phyloP scores from a whole-genome alignment of 495 filamentous ascomycete species.

The Xylaria telfairii region DNA sequence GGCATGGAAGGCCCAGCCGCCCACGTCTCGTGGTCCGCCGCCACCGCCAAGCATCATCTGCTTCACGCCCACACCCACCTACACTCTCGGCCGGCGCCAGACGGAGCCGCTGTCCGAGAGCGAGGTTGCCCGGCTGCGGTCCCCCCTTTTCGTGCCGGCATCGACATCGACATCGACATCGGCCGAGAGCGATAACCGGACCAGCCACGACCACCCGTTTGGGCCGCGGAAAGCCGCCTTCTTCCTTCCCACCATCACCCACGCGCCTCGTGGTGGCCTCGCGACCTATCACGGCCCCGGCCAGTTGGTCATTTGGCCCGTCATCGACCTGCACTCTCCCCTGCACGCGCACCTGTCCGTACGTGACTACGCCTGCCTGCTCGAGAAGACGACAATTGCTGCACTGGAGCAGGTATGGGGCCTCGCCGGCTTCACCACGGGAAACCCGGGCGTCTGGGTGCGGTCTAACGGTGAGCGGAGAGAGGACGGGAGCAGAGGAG shows the following conservation, averaged over 20 bases:
- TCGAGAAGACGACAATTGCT: conserved; percentile 77
- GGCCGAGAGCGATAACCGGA: not conserved
- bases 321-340: conserved; percentile 69
- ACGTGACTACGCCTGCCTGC: conserved; percentile 71
- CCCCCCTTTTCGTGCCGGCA: conserved; percentile 49
- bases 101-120: conserved; percentile 58
- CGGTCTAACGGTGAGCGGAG: not conserved
- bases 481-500: not conserved
- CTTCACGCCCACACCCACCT: conserved; percentile 83
- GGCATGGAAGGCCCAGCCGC: conserved; percentile 48
- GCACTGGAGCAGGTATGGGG: conserved; percentile 59
- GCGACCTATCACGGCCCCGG: conserved; percentile 96
- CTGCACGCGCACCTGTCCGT: conserved; percentile 50
- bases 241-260: conserved; percentile 63
- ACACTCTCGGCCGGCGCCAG: conserved; percentile 89
- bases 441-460: conserved; percentile 90
- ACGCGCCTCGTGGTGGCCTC: conserved; percentile 83
- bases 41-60: conserved; percentile 77
- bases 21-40: conserved; percentile 31
- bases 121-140: conserved; percentile 41
- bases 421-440: conserved; percentile 65
- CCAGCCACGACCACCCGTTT: conserved; percentile 26
- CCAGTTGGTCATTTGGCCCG: conserved; percentile 87
- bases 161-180: conserved; percentile 23
- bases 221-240: conserved; percentile 39